These are phyloP conservation scores for Skeletonema potamos DNA, from an alignment of 108 stramenopile species.

Conservation along the genomic window DNA sequence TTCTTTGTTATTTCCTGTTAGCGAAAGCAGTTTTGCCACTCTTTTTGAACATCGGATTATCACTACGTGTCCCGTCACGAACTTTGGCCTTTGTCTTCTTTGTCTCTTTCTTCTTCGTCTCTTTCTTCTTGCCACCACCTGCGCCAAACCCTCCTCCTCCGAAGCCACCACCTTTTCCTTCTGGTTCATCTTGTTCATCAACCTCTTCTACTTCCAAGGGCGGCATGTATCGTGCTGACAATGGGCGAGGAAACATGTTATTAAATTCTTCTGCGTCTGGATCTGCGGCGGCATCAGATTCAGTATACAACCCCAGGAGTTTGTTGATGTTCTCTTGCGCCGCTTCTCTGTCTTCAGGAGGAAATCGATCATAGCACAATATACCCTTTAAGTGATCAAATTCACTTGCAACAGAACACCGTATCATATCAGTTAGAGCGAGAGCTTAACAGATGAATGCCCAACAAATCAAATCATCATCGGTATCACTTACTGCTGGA, in stretches of 20 bases:
- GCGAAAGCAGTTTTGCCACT: background rate
- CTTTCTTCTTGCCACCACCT: conserved; percentile 11
- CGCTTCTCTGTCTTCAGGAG: conserved; percentile 30
- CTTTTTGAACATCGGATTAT: conserved; percentile 12
- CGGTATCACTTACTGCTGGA: too few relatives aligned
- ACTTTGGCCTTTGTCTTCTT: conserved; percentile 1
- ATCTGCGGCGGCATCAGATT: conserved; percentile 14
- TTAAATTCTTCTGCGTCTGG: conserved; percentile 12
- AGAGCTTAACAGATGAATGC: too few relatives aligned
- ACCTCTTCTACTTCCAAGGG: conserved; percentile 21
- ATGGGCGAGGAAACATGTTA: conserved; percentile 16
- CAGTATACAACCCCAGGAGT: conserved; percentile 29
- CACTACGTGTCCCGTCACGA: conserved; percentile 5
- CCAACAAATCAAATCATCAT: too few relatives aligned
- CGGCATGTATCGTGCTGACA: conserved; percentile 29
- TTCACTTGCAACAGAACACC: too few relatives aligned
- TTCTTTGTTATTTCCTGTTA: background rate
- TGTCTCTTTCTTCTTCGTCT: background rate
- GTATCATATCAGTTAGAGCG: too few relatives aligned
- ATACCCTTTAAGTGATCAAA: conserved; percentile 49
- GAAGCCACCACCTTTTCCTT: conserved; percentile 3
- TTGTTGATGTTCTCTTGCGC: conserved; percentile 27
- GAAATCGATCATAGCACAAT: conserved; percentile 31
- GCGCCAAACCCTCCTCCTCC: conserved; percentile 7
- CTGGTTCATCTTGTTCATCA: background rate